A percentile compares a stretch with the other conserved stretches of the same genome.
Conservation (phyloP, 2,329 filamentous ascomycete species). For the Claviceps capensis region DNA sequence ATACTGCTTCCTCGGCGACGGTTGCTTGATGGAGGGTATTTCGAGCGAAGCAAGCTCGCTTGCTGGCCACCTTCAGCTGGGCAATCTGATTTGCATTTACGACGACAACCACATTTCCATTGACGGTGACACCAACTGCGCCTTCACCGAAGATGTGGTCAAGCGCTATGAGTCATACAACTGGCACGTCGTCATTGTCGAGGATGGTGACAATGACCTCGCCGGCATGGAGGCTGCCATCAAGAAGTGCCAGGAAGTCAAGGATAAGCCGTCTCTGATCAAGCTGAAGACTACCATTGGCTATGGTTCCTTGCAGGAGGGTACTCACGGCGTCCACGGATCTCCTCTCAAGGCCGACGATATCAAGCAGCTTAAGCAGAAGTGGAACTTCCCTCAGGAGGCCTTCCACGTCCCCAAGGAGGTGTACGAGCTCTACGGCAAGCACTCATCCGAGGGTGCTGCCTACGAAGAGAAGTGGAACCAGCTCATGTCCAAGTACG, state of each 20-base stretch:
- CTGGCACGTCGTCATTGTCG: conserved; percentile 80
- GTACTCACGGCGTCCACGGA: conserved; percentile 91
- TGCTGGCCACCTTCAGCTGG: conserved; percentile 92
- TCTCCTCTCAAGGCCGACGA: conserved; percentile 92
- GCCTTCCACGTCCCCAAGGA: conserved; percentile 86
- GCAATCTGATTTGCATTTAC: conserved; percentile 93
- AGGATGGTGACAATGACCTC: conserved; percentile 80
- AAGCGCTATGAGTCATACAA: conserved; percentile 96
- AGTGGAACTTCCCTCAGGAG: conserved; percentile 91
- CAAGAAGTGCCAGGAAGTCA: conserved; percentile 71
- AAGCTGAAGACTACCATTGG: conserved; percentile 96
- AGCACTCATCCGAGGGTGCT: conserved; percentile 74
- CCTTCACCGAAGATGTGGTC: conserved; percentile 92
- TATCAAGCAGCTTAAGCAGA: conserved; percentile 81
- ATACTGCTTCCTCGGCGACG: conserved; percentile 93
- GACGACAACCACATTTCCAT: conserved; percentile 97
- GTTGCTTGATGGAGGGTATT: conserved; percentile 97
- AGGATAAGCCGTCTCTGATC: conserved; percentile 93
- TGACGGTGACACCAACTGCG: conserved; percentile 88
- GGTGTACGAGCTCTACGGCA: conserved; percentile 82
- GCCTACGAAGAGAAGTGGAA: conserved; percentile 93
- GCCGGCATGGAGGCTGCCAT: conserved; percentile 80
- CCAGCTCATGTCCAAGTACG: conserved; percentile 79
- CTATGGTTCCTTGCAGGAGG: conserved; percentile 84
- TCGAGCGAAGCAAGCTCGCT: conserved; percentile 83